Evolutionary conservation across 139 green algal species (phyloP).

Genomic region (Chlorella sp.): DNA sequence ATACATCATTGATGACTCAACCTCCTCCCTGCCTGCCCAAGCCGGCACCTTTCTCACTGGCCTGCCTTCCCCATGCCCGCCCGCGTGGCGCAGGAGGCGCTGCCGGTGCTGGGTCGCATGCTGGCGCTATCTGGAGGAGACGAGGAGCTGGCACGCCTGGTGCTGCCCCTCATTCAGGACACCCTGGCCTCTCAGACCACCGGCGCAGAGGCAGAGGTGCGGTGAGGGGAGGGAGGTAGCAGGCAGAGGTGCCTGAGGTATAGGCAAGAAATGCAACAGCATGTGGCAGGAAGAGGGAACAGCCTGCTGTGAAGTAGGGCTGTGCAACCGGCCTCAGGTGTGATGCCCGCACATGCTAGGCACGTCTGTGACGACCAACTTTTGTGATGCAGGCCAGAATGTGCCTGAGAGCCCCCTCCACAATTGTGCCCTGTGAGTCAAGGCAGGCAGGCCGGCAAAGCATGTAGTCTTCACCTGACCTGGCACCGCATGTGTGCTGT

Average conservation of each 20-base stretch:
- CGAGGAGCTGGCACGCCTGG: constrained; percentile 26
- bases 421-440: too few species aligned
- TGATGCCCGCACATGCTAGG: too few species aligned
- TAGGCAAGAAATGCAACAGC: neutral
- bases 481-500: too few species aligned
- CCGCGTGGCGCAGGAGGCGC: neutral
- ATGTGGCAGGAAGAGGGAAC: too few species aligned
- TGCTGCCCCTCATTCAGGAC: constrained; percentile 47
- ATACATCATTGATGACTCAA: neutral
- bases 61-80: too few species aligned
- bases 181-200: constrained; percentile 28
- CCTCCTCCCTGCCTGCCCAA: neutral
- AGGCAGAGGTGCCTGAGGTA: neutral
- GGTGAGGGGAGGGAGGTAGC: neutral
- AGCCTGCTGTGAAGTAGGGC: too few species aligned
- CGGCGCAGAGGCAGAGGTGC: constrained; percentile 21
- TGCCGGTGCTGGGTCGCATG: constrained; percentile 34
- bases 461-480: neutral
- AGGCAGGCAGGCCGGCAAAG: too few species aligned
- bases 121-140: constrained; percentile 31
- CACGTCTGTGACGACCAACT: too few species aligned
- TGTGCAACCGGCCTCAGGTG: too few species aligned
- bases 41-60: neutral
- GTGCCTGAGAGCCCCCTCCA: too few species aligned
- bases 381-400: too few species aligned